Evolutionary conservation across 805 yeast species (phyloP).

Genomic region (Maudiozyma turicensis): DNA sequence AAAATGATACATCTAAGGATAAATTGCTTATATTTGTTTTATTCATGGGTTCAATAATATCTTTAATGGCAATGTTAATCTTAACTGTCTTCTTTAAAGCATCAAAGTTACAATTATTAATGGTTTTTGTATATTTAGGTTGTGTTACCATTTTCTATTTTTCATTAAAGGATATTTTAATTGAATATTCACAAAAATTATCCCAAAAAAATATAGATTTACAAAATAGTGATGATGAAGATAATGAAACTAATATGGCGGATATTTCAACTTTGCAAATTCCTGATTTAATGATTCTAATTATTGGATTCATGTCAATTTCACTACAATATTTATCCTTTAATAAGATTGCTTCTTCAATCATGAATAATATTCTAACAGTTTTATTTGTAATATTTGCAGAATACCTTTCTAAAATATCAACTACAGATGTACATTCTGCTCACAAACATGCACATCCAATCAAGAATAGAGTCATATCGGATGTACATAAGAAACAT

Average conservation of each 20-base stretch:
- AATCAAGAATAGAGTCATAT: not conserved
- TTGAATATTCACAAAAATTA: conserved; percentile 3
- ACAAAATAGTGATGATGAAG: not conserved
- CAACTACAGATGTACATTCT: not conserved
- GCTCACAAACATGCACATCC: not conserved
- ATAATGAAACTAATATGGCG: not conserved
- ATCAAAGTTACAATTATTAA: conserved; percentile 16
- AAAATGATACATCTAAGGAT: not conserved
- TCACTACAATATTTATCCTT: conserved; percentile 30
- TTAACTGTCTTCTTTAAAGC: not conserved
- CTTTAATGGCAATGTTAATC: not conserved
- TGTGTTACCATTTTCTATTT: conserved; percentile 21
- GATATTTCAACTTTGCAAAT: conserved; percentile 3
- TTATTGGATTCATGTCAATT: conserved; percentile 27
- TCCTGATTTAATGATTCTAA: conserved; percentile 14
- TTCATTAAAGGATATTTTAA: conserved; percentile 17
- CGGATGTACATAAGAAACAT: not conserved
- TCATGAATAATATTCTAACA: conserved; percentile 9
- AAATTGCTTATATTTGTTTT: not conserved
- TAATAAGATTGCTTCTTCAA: conserved; percentile 13
- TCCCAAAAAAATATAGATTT: not conserved
- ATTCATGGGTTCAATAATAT: not conserved
- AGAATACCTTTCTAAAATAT: conserved; percentile 7
- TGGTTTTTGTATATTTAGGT: conserved; percentile 26
- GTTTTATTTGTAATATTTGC: conserved; percentile 11